These are phyloP conservation scores for Hemisphaericaspora subhashii DNA, from an alignment of 1,139 yeast genomes.

Conservation along the genomic window DNA sequence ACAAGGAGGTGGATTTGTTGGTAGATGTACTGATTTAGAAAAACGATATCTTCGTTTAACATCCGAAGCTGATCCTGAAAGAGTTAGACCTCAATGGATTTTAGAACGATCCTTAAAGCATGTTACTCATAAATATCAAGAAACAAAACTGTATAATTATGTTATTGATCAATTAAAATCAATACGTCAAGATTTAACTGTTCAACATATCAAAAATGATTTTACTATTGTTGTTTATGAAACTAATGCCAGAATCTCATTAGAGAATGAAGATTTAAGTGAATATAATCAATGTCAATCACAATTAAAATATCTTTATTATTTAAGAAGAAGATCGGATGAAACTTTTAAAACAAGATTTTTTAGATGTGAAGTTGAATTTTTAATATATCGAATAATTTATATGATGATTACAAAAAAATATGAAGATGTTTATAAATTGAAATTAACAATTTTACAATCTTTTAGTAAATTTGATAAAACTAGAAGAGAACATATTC, in stretches of 20 bases:
- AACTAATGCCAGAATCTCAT: conserved; percentile 82
- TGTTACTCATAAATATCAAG: conserved; percentile 53
- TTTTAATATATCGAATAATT: conserved; percentile 70
- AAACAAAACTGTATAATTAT: conserved; percentile 63
- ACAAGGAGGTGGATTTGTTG: conserved; percentile 46
- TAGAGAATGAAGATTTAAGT: conserved; percentile 81
- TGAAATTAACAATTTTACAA: conserved; percentile 23
- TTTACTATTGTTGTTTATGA: conserved; percentile 83
- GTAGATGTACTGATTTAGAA: conserved; percentile 65
- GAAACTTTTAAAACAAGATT: conserved; percentile 14
- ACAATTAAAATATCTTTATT: conserved; percentile 66
- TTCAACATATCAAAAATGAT: conserved; percentile 80
- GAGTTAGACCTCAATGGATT: conserved; percentile 72
- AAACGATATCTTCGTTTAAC: conserved; percentile 82
- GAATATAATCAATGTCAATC: conserved; percentile 96
- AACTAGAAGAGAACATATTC: conserved; percentile 21
- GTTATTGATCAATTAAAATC: conserved; percentile 89
- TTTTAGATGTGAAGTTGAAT: conserved; percentile 50
- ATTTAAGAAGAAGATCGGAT: conserved; percentile 19
- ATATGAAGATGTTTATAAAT: conserved; percentile 44
- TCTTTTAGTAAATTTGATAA: conserved; percentile 17
- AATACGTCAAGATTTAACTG: conserved; percentile 88
- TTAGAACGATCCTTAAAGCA: conserved; percentile 58
- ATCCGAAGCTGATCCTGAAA: conserved; percentile 84
- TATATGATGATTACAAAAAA: conserved; percentile 81